Evolutionary conservation across 2,329 filamentous ascomycete species (phyloP), one percentile per base, ranked within the genome.

Genomic region (Zymoseptoria passerinii): DNA sequence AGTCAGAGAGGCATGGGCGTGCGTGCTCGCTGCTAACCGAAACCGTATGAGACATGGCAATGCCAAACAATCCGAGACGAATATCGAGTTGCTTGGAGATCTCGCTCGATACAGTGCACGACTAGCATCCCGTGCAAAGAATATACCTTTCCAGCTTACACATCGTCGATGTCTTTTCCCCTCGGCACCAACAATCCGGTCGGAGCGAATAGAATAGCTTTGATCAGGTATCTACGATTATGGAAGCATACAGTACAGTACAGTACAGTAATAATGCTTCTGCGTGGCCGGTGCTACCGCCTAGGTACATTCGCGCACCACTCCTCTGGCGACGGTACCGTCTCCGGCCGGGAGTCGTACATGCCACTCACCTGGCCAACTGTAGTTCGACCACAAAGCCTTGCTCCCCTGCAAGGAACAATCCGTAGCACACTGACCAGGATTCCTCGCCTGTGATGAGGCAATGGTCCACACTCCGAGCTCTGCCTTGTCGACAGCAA

Each of bases 301-400:
- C n/a, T 23, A 23, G 23, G 4, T 3, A 23, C 23, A 23, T 23
- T 23, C 23, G 4, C 23, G 23, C 23, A 23, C 23, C 23, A 3
- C 23, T 6, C 16, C 35, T 29, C 28, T 29, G 8, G 8, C 28
- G 8, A 29, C 28, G 28, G 28, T 16, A 10, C 35, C 35, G 35
- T 40, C 10, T 40, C 35, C 16, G 10, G 35, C 35, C 50, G 40
- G 23, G 23, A 40, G 55, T 50, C 50, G 49, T 23, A 49, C 54
- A 51, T 57, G 52, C 55, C 55, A 57, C 55, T 57, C 55, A 57
- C 55, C 55, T 28, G 55, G 55, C 51, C 55, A 57, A 57, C 55
- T 57, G 55, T 57, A 57, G 55, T 57, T 53, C 55, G 50, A 57
- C 50, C 40, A 27, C 23, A 49, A 49, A 56, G 48, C 54, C 35